phyloP scores from a whole-genome alignment of 306 rosid species.

The Canavalia ensiformis region DNA sequence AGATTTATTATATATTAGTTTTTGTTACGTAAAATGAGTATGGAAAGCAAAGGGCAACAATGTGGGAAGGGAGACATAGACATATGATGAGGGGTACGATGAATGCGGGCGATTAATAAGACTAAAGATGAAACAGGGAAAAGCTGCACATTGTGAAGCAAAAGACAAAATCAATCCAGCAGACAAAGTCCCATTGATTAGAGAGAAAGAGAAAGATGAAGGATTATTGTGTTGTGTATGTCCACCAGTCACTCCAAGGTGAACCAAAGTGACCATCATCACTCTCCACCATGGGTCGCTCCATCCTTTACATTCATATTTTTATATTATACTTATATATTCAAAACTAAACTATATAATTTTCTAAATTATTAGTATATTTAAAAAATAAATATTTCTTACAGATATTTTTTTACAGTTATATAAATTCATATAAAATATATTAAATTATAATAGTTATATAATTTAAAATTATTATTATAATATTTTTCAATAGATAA shows the following conservation, averaged over 20 bases:
- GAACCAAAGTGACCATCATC: slow-evolving; percentile 52
- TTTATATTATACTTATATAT: background rate
- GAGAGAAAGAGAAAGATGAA: slow-evolving; percentile 47
- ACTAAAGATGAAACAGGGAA: slow-evolving; percentile 36
- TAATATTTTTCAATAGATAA: too few relatives aligned
- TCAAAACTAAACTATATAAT: too few relatives aligned
- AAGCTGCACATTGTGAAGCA: slow-evolving; percentile 43
- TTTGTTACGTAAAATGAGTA: background rate
- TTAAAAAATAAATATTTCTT: too few relatives aligned
- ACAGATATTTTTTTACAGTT: too few relatives aligned
- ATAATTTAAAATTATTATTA: too few relatives aligned
- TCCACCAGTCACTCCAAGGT: slow-evolving; percentile 46
- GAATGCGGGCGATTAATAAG: slow-evolving; percentile 80
- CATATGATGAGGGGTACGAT: slow-evolving; percentile 71
- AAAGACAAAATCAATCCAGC: slow-evolving; percentile 54
- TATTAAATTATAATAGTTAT: too few relatives aligned
- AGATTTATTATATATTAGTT: background rate
- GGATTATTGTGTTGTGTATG: slow-evolving; percentile 39
- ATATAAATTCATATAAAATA: too few relatives aligned
- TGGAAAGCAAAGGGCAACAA: background rate
- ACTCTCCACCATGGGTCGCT: slow-evolving; percentile 45
- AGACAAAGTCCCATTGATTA: slow-evolving; percentile 57
- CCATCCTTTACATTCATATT: background rate
- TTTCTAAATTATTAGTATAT: too few relatives aligned
- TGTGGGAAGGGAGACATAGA: slow-evolving; percentile 56